phyloP scores from a whole-genome alignment of 805 yeast genomes.

The Spathaspora arborariae region DNA sequence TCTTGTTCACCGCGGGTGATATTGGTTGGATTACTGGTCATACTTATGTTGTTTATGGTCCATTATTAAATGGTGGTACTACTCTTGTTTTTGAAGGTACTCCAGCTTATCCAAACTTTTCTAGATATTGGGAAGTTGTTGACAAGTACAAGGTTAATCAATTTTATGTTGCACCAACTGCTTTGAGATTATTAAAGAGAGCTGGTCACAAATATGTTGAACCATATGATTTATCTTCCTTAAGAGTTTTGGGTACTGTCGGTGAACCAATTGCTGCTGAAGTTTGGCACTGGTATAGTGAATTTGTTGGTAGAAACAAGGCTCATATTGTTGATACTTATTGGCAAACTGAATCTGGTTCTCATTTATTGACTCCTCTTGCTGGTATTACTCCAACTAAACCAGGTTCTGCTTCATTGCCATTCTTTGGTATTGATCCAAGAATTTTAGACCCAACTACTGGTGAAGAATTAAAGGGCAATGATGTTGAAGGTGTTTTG shows the following conservation, averaged over 20 bases:
- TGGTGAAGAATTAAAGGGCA: conserved; percentile 79
- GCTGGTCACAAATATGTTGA: conserved; percentile 85
- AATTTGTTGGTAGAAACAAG: conserved; percentile 82
- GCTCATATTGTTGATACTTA: conserved; percentile 94
- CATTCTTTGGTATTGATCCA: conserved; percentile 93
- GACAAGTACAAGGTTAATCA: conserved; percentile 90
- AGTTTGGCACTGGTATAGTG: conserved; percentile 98
- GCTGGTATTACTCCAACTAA: conserved; percentile 94
- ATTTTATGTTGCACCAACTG: conserved; percentile 98
- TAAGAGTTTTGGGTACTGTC: conserved; percentile 92
- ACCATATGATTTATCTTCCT: conserved; percentile 76
- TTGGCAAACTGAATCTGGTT: conserved; percentile 99
- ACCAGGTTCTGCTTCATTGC: conserved; percentile 96
- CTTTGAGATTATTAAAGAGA: conserved; percentile 81
- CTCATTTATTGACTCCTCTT: conserved; percentile 89
- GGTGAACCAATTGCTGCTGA: conserved; percentile 99
- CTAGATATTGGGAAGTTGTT: conserved; percentile 95
- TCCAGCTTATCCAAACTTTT: conserved; percentile 93
- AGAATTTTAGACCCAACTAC: conserved; percentile 89
- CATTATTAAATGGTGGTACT: conserved; percentile 80
- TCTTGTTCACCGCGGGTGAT: conserved; percentile 95
- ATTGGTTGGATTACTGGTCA: conserved; percentile 99
- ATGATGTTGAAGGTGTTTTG: conserved; percentile 94
- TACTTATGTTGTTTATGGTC: conserved; percentile 93
- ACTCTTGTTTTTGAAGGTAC: conserved; percentile 95